These are phyloP conservation scores for Geosmithia morbida DNA, from an alignment of 2,329 filamentous ascomycete species.

Conservation along the genomic window DNA sequence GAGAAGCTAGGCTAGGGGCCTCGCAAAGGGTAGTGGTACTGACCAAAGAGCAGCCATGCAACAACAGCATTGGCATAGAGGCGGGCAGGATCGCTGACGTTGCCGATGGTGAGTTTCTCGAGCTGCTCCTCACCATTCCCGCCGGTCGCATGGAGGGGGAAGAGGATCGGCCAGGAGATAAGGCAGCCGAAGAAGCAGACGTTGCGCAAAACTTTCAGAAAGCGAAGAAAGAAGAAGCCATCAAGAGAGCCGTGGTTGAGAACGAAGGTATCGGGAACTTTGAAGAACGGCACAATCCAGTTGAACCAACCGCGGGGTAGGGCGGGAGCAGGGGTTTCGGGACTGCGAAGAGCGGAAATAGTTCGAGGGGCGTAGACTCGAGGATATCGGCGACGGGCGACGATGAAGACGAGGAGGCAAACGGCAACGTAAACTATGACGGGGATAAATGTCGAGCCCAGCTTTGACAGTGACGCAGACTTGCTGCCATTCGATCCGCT, in stretches of 20 bases:
- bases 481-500: conserved; percentile 17
- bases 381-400: conserved; percentile 28
- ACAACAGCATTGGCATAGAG: conserved; percentile 74
- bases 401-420: conserved; percentile 34
- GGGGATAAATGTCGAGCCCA: conserved; percentile 37
- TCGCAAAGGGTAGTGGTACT: not conserved
- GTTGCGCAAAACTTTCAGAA: conserved; percentile 51
- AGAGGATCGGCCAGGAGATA: conserved; percentile 79
- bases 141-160: conserved; percentile 77
- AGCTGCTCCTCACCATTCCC: conserved; percentile 50
- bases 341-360: conserved; percentile 30
- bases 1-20: too few species aligned
- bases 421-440: conserved; percentile 33
- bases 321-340: conserved; percentile 38
- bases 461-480: conserved; percentile 18
- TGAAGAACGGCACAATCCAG: conserved; percentile 55
- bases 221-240: conserved; percentile 80
- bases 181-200: conserved; percentile 73
- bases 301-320: conserved; percentile 48
- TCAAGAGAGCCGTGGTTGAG: conserved; percentile 88
- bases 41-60: conserved; percentile 60
- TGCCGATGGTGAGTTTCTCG: conserved; percentile 66
- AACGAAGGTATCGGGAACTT: conserved; percentile 59
- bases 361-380: conserved; percentile 42
- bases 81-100: conserved; percentile 45